These are phyloP conservation scores for Calocybe gangraenosa DNA, from an alignment of 768 basidiomycete species.

Conservation along the genomic window DNA sequence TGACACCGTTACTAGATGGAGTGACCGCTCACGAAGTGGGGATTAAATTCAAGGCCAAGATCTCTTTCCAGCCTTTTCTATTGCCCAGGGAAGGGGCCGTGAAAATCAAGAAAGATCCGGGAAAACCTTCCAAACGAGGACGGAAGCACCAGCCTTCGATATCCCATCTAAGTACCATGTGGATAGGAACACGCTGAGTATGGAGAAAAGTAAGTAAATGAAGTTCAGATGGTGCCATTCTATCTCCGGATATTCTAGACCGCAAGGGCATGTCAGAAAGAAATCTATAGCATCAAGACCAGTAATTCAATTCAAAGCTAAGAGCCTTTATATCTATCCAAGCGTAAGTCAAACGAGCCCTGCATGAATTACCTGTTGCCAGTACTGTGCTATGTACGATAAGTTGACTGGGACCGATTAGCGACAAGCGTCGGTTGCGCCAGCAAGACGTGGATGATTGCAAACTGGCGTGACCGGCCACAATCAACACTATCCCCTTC, in stretches of 20 bases:
- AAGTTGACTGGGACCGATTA: no score
- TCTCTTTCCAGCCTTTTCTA: slow-evolving; percentile 4
- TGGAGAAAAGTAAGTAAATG: slow-evolving; percentile 56
- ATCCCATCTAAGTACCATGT: slow-evolving; percentile 10
- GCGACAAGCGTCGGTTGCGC: no score
- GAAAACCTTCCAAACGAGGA: neutral
- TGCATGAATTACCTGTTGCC: no score
- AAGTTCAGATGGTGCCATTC: slow-evolving; percentile 22
- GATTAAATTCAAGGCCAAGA: slow-evolving; percentile 1
- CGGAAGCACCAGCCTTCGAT: slow-evolving; percentile 4
- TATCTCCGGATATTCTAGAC: neutral
- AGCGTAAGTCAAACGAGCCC: no score
- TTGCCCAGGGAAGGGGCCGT: neutral
- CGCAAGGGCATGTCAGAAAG: slow-evolving; percentile 4
- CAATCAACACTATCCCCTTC: no score
- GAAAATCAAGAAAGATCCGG: slow-evolving; percentile 10
- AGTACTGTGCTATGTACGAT: no score
- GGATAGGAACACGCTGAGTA: slow-evolving; percentile 38
- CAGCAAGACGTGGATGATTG: no score
- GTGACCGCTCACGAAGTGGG: slow-evolving; percentile 3
- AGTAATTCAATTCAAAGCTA: no score
- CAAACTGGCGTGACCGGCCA: no score
- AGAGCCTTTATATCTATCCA: no score
- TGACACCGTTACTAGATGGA: neutral
- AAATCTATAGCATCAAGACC: neutral